Evolutionary conservation across 164 flowering plant genomes (phyloP).

Genomic region (Magnolia sinica): DNA sequence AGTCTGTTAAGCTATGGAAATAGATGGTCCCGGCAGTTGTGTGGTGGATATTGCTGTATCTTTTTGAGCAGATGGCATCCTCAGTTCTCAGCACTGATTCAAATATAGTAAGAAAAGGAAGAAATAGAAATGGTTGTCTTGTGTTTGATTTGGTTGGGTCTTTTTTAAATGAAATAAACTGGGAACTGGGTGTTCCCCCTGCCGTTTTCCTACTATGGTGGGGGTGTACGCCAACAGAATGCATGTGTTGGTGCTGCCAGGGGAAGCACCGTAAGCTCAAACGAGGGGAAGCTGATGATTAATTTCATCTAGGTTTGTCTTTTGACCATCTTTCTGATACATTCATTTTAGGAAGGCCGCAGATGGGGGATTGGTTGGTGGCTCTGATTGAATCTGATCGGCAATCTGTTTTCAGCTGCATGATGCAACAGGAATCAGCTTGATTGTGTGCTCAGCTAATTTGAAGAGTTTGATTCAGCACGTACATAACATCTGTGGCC

Average conservation of each 20-base stretch:
- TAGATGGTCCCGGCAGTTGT: slow-evolving; percentile 16
- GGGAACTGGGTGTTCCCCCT: slow-evolving; percentile 4
- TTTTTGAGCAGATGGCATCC: slow-evolving; percentile 1
- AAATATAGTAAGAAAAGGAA: neutral
- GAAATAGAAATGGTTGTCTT: neutral
- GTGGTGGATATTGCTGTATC: neutral
- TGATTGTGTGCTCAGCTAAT: no score
- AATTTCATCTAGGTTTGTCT: neutral
- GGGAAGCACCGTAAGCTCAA: neutral
- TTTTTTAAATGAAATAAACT: slow-evolving; percentile 12
- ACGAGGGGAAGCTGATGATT: neutral
- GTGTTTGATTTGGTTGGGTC: neutral
- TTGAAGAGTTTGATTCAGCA: no score
- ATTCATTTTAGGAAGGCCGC: no score
- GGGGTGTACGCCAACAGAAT: no score
- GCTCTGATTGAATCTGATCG: no score
- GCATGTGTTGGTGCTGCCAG: neutral
- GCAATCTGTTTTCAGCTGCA: no score
- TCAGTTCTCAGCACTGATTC: neutral
- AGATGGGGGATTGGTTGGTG: no score
- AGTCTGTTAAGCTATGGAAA: slow-evolving; percentile 88
- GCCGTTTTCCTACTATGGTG: neutral
- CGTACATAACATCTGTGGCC: no score
- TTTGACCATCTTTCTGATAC: no score
- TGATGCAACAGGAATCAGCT: no score